Evolutionary conservation across 768 basidiomycete species (phyloP), one percentile per base, ranked within the genome.

Genomic region (Termitomyces eurrhizus): DNA sequence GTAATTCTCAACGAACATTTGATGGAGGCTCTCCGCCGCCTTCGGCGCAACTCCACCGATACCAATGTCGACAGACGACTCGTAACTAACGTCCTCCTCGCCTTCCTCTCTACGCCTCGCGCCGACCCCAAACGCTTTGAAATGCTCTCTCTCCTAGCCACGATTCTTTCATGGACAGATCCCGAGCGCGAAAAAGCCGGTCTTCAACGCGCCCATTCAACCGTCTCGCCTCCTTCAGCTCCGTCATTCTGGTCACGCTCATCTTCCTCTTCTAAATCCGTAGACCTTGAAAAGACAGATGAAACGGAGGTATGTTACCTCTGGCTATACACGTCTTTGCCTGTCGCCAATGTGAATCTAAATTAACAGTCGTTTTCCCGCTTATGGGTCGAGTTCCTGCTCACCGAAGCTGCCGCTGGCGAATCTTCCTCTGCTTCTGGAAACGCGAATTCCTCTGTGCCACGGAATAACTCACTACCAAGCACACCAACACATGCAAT

Each of bases 1-100:
- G 94, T 99, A 14, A 96, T 98, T 61, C 87, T 95, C 70, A 98
- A 98, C 65, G 97, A 98, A 69, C 97, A 99, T 68, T 80, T 99
- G 12, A 97, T 95, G 67, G 96, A 98, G 73, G 97, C 97, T 3
- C 83, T 99, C n/a, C 92, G 96, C 13, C 88, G 97, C 26, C 81
- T 99, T 53, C 87, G 93, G 50, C 89, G 88, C 64, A 92, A 87
- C 61, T 88, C 92, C 0, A 84, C 91, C 7, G 96, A 93, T 64
- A 92, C 86, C 50, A 98, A 93, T 66, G 96, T 99, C 32, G 96
- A 99, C 72, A 79, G 92, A 54, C 88, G 94, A 13, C 85, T 99
- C 1, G 93, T 99, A 37, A 96, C 92, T 39, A 99, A 99, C 69
- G 87, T 98, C 59, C 78, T 99, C 16, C 80, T 98, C 21, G 88